A percentile compares a stretch with the other conserved stretches of the same genome.
phyloP scores from a whole-genome alignment of 768 basidiomycete species.

The Leucocoprinus sp. region DNA sequence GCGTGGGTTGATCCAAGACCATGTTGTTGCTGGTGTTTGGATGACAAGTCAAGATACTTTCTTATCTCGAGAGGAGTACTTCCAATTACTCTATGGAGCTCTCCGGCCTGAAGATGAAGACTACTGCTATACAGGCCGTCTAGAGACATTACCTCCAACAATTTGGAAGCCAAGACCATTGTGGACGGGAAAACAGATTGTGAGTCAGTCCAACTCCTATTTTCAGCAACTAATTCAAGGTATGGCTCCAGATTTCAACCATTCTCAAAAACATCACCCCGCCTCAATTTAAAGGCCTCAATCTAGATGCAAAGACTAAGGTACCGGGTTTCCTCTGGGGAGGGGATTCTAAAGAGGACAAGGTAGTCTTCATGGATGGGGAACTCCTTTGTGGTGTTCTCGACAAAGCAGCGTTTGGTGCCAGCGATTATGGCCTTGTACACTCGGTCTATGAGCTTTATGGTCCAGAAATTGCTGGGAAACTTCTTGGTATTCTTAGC shows the following conservation, averaged over 20 bases:
- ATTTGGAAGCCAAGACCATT: conserved; percentile 86
- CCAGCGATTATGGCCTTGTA: conserved; percentile 90
- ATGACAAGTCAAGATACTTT: conserved; percentile 96
- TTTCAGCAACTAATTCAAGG: conserved; percentile 1
- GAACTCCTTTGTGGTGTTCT: conserved; percentile 90
- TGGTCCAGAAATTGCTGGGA: conserved; percentile 81
- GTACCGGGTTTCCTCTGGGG: conserved; percentile 86
- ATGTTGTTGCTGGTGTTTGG: conserved; percentile 98
- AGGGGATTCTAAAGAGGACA: conserved; percentile 70
- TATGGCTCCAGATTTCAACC: conserved; percentile 76
- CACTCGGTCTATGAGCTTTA: conserved; percentile 97
- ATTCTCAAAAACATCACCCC: conserved; percentile 91
- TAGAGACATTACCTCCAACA: conserved; percentile 81
- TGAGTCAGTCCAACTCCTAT: conserved; percentile 29
- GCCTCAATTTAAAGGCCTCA: conserved; percentile 65
- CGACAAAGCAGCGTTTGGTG: conserved; percentile 97
- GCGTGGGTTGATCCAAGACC: conserved; percentile 97
- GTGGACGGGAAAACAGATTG: conserved; percentile 98
- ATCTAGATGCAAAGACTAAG: conserved; percentile 81
- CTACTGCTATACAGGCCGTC: conserved; percentile 43
- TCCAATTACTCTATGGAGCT: conserved; percentile 92
- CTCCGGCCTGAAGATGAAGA: conserved; percentile 78
- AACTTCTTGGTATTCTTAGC: conserved; percentile 86
- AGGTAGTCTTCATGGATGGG: conserved; percentile 86
- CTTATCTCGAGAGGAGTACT: conserved; percentile 93